A percentile compares a stretch with the other conserved stretches of the same genome.
Conservation (phyloP, 2,329 filamentous ascomycete species). For the Ophiostoma triangulosporum region DNA sequence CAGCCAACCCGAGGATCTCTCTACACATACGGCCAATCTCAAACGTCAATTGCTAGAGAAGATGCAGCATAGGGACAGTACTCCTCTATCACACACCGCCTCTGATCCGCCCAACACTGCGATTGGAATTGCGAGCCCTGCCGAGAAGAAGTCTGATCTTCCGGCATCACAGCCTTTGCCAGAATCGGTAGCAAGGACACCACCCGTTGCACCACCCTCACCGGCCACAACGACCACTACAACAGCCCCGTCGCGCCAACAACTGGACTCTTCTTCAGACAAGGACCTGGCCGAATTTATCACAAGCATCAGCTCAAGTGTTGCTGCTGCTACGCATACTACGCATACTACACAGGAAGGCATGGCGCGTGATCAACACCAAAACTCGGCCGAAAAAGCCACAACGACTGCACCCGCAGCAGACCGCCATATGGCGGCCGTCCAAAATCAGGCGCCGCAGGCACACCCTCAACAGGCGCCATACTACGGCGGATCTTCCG, state of each 20-base stretch:
- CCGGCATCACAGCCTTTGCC: not conserved
- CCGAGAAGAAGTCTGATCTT: not conserved
- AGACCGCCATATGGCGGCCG: not conserved
- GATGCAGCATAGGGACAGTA: not conserved
- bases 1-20: not conserved
- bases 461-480: not conserved
- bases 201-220: not conserved
- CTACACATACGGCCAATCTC: not conserved
- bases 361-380: not conserved
- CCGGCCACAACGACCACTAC: not conserved
- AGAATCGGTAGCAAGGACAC: not conserved
- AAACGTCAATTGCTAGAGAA: not conserved
- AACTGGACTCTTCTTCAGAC: not conserved
- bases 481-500: not conserved
- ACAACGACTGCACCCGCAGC: not conserved
- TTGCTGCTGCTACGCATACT: not conserved
- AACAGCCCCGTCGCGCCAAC: not conserved
- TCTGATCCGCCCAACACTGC: not conserved
- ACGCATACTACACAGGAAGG: too few species aligned
- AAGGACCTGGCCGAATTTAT: not conserved
- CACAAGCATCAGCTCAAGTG: not conserved
- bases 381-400: not conserved
- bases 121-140: not conserved
- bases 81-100: not conserved
- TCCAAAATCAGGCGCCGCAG: not conserved